Evolutionary conservation across 495 filamentous ascomycete genomes (phyloP), one percentile per base, ranked within the genome.

Genomic region (Neurospora intermedia): DNA sequence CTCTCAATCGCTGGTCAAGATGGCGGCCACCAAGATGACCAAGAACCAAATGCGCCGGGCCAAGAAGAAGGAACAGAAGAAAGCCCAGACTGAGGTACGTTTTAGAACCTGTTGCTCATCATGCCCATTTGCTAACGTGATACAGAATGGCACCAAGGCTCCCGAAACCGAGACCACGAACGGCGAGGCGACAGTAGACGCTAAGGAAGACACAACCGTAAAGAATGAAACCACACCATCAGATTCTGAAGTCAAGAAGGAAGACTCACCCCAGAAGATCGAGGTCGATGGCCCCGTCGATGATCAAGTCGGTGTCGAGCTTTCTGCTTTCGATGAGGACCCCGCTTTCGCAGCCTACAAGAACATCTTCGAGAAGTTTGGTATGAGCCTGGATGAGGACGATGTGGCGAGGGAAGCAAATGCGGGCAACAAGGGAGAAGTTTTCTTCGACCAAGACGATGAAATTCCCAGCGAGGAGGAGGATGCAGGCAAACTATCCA

Each of bases 391-490:
- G 69, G 85, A 88, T 23, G 81, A 81, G 35, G 85, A 85, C 45
- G 85, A 86, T 23, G 87, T 90, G n/a, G 85, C 89, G 74, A 83
- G 85, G 71, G 84, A 86, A 70, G 82, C 83, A 20, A 91, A 91
- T 76, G 92, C 91, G 40, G 85, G 87, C 18, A 92, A 94, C 73
- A 96, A 97, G 81, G 94, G 93, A 38, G 90, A 97, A 81, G 87
- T 97, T 5, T 96, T 89, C 78, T 96, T 91, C 74, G 90, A 92
- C 69, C 91, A 97, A 62, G 94, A 96, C 73, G 89, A 95, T 80
- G 93, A 94, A 48, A 94, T 97, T 74, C 93, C 92, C 1, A 92
- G 94, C 76, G 91, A 93, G 74, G 94, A 97, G 72, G 94, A 96
- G 72, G 88, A 87, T 43, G 87, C 91, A 42, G 85, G 84, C 8